These are phyloP conservation scores for Takashimella koratensis DNA, from an alignment of 1,284 basidiomycete genomes.

Conservation along the genomic window DNA sequence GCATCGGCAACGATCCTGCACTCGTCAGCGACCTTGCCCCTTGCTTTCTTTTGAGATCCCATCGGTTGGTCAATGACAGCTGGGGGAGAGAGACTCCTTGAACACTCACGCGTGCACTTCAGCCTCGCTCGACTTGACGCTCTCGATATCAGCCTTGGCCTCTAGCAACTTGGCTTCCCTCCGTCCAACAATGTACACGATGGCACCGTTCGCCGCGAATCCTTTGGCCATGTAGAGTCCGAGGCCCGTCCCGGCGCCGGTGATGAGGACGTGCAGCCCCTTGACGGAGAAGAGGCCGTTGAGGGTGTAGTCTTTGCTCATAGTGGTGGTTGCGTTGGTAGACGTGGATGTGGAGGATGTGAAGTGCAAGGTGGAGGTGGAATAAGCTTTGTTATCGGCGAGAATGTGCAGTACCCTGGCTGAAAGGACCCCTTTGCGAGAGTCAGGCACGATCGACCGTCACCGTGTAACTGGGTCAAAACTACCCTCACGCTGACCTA, in stretches of 20 bases:
- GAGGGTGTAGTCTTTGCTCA: conserved; percentile 12
- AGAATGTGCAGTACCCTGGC: no score
- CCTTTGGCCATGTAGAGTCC: conserved; percentile 30
- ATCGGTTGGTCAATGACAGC: no score
- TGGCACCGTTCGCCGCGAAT: conserved; percentile 22
- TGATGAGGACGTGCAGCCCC: conserved; percentile 23
- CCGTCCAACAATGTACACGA: conserved; percentile 19
- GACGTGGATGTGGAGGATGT: no score
- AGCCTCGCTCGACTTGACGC: conserved; percentile 8
- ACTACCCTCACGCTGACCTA: no score
- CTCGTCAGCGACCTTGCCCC: no score
- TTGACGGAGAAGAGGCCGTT: conserved; percentile 19
- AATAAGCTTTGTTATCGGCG: no score
- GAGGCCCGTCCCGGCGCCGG: conserved; percentile 24
- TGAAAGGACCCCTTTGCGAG: no score
- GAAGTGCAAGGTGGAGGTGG: no score
- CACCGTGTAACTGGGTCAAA: no score
- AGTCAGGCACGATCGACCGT: no score
- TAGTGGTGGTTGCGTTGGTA: no score
- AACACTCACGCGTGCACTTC: conserved; percentile 12
- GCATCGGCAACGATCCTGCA: conserved; percentile 18
- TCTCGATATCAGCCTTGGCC: conserved; percentile 11
- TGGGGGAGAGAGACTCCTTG: neutral
- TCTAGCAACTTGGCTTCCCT: conserved; percentile 18
- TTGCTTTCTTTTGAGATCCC: neutral